Base-by-base conservation (phyloP, 345 rosid species). In the Garcia nutans region DNA sequence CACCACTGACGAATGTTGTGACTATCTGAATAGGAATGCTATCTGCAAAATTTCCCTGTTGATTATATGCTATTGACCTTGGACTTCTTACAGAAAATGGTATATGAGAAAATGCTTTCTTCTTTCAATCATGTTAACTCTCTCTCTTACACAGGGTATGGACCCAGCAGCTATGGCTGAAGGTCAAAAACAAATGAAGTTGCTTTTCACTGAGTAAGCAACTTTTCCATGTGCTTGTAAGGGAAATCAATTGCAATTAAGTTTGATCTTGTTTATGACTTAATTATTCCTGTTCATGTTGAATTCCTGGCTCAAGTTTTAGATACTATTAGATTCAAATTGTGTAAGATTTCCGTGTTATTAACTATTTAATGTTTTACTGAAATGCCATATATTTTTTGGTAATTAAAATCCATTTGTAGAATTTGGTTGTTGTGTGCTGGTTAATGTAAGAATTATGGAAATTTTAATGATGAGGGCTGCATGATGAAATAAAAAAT, bases 151-250 rank as follows among this genome's bases (percentile, higher is more conserved):
- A 58, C 80, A 91, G 93, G 91, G 77, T 66, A 83, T 80, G 88
- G 90, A 90, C 70, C 84, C 88, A 3, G 52, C 67, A 50, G 80
- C 89, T 12, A 65, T 86, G 72, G 76, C 82, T 56, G 94, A 92
- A 58, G 91, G 92, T 69, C 89, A 88, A 72, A 84, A 86, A 66
- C 77, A 85, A 81, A 86, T 94, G 90, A 65, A 88, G 85, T 84
- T 83, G 79, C 77, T 94, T 82, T 90, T 89, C 78, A 87, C 80
- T 44, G 92, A 92, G 97, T 94, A 86, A 88, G 97, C 68, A 79
- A 70, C 79, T 72, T 70, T 73, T 71, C 22, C 50, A 44, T 75
- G 71, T 49, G 67, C 57, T 58, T 72, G 59, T 65, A 57, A 44
- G 41, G 33, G 73, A 50, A 69, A 26, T 68, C 41, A 68, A 24